These are phyloP conservation scores for Leccinum pallidistipes DNA, from an alignment of 1,284 basidiomycete species.

Conservation along the genomic window DNA sequence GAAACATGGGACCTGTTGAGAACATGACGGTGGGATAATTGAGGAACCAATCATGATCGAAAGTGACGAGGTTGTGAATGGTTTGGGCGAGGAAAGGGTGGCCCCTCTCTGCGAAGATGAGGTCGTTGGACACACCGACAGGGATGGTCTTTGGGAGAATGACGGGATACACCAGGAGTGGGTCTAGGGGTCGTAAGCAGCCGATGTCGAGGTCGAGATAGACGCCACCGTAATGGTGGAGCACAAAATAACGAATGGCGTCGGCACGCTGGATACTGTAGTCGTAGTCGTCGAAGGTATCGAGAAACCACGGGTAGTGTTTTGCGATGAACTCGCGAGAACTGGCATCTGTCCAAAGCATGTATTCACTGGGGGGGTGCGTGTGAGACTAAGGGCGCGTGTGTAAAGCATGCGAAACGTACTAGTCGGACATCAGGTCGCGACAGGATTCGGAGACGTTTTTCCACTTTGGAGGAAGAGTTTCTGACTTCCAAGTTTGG, in stretches of 20 bases:
- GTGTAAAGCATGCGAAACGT: constrained; percentile 39
- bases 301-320: constrained; percentile 90
- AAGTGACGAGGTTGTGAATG: constrained; percentile 90
- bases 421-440: constrained; percentile 95
- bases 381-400: constrained; percentile 18
- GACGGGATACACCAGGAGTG: constrained; percentile 85
- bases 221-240: constrained; percentile 93
- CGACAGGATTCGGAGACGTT: constrained; percentile 77
- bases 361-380: constrained; percentile 73
- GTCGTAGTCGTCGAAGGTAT: constrained; percentile 90
- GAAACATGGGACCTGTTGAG: constrained; percentile 94
- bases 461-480: constrained; percentile 83
- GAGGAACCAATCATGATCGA: constrained; percentile 90
- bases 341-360: constrained; percentile 93
- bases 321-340: constrained; percentile 89
- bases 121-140: constrained; percentile 95
- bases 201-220: constrained; percentile 99
- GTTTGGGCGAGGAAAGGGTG: constrained; percentile 93
- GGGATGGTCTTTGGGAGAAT: constrained; percentile 95
- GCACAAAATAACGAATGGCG: constrained; percentile 96
- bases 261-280: constrained; percentile 98
- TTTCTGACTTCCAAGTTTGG: constrained; percentile 97
- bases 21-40: constrained; percentile 99
- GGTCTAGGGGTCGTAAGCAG: constrained; percentile 87
- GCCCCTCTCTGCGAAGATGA: constrained; percentile 87